Evolutionary conservation across 306 rosid species (phyloP).

Genomic region (Lathyrus sativus): DNA sequence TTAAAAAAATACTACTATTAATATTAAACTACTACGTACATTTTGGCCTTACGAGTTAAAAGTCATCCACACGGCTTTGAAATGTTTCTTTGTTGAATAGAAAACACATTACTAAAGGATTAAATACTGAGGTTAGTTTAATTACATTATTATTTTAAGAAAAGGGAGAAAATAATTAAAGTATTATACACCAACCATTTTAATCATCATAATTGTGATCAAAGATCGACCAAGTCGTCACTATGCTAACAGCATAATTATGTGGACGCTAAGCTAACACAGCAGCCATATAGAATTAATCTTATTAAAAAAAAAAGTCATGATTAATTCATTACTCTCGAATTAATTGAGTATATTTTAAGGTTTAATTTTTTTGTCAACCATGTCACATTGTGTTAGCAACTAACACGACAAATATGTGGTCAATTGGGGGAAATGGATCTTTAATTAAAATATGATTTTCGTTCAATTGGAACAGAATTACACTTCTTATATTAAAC

Average conservation of each 20-base stretch:
- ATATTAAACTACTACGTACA: background rate
- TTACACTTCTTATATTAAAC: no score
- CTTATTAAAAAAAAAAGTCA: no score
- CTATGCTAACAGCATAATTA: background rate
- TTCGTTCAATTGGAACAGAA: no score
- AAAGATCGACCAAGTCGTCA: background rate
- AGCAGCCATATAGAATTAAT: background rate
- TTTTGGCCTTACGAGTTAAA: slow-evolving; percentile 21
- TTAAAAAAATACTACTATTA: background rate
- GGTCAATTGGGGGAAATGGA: no score
- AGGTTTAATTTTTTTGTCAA: no score
- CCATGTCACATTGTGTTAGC: no score
- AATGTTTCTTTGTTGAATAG: slow-evolving; percentile 5
- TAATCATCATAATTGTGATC: background rate
- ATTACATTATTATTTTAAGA: background rate
- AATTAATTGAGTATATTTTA: no score
- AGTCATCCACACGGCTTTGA: slow-evolving; percentile 47
- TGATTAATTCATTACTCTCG: no score
- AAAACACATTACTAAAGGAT: slow-evolving; percentile 11
- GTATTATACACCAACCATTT: background rate
- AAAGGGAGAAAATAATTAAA: background rate
- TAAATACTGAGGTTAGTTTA: background rate
- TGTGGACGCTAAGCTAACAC: background rate
- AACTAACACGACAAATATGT: no score
- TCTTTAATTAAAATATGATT: no score